Base-by-base conservation (phyloP, 2,329 filamentous ascomycete genomes). In the Sporothrix brunneoviolacea region DNA sequence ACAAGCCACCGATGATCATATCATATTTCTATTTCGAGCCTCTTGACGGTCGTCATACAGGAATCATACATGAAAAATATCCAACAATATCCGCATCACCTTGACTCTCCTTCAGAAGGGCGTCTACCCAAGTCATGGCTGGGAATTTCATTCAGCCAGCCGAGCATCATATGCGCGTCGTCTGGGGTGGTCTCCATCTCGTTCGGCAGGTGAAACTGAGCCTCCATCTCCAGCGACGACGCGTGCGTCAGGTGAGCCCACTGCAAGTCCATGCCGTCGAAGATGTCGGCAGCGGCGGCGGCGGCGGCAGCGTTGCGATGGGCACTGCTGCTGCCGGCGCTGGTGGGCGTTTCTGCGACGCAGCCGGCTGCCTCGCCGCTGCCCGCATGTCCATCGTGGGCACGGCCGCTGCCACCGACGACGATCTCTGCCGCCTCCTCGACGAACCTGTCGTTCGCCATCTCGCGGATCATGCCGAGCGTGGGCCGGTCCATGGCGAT, bases 401-500 rank as follows among this genome's bases (percentile, higher is more conserved):
- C 12, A 12, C 22, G 6, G 21, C 35, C 9, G 4, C 8, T n/a
- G 32, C 3, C 19, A 12, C 19, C 36, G 19, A 21, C 19, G 18
- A 35, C 32, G 15, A 47, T 18, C 24, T 39, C 44, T 3, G 22
- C 12, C 24, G 21, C 19, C 9, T 41, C 39, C 16, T 39, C 35
- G 8, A 37, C 50, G 36, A 58, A 54, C 8, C 45, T 24, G 4
- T 54, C 53, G 8, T 48, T 35, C 4, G 48, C 52, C 54, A 60
- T 55, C 16, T 58, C 55, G 18, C 43, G 37, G 22, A 60, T 55
- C 58, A 58, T 58, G 15, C 50, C 12, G 5, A 59, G 43, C 13
- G 55, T 60, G 3, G 51, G 49, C 6, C 54, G 51, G 44, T 60
- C 54, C 13, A 56, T 46, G 7, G 58, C 55, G 13, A 60, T 54